These are phyloP conservation scores for Lycium ferocissimum DNA, from an alignment of 257 asterid species.

Conservation along the genomic window DNA sequence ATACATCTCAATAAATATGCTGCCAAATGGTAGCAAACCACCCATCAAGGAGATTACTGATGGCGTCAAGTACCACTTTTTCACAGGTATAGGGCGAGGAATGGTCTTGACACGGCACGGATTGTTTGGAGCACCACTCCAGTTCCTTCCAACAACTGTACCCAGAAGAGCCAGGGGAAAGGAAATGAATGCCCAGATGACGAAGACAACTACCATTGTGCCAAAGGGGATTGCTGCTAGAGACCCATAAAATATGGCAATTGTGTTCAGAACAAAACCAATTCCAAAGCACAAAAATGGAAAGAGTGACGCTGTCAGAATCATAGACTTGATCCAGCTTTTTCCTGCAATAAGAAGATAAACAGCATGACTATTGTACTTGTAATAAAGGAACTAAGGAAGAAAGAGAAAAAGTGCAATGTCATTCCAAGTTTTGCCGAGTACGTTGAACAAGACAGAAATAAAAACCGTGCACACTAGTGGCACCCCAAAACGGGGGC, in stretches of 20 bases:
- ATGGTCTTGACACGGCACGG: constrained; percentile 78
- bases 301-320: constrained; percentile 67
- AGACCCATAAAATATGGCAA: constrained; percentile 72
- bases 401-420: neutral
- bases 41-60: constrained; percentile 72
- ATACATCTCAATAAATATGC: constrained; percentile 76
- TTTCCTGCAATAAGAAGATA: constrained; percentile 49
- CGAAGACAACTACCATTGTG: constrained; percentile 65
- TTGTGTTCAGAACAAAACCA: constrained; percentile 64
- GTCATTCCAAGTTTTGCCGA: neutral
- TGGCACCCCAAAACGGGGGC: neutral
- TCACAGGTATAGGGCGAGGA: constrained; percentile 92
- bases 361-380: neutral
- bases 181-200: constrained; percentile 71
- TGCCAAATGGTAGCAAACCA: constrained; percentile 72
- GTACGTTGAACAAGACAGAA: neutral
- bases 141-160: constrained; percentile 68
- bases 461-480: neutral
- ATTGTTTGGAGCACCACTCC: constrained; percentile 74
- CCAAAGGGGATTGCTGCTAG: constrained; percentile 78
- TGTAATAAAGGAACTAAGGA: neutral
- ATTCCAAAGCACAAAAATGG: constrained; percentile 75
- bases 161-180: constrained; percentile 69
- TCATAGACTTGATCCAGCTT: constrained; percentile 67
- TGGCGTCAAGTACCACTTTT: constrained; percentile 71